Evolutionary conservation across 1,139 yeast species (phyloP), one percentile per base, ranked within the genome.

Genomic region (Suhomyces taliae): DNA sequence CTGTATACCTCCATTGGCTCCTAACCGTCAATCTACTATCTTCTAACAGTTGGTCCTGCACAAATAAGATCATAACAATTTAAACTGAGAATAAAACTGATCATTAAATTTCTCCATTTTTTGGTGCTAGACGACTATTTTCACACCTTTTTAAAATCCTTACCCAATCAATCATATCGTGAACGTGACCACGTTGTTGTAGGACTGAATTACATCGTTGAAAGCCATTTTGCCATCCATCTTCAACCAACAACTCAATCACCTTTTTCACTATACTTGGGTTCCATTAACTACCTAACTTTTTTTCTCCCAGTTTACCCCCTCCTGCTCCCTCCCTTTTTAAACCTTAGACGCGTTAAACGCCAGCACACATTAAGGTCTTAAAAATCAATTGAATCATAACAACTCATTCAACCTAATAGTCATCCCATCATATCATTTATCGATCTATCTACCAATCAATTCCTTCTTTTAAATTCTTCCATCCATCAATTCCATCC

Each of bases 21-120:
- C 6, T 24, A 29, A 29, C 32, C 32, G 14, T 15, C 14, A 10
- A 15, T 32, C n/a, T 39, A 19, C 12, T 8, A 32, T 36, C 34
- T 15, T 38, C 27, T 6, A 29, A 4, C 32, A 29, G 7, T 4
- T 19, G 15, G 31, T 33, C 46, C 46, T 44, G 46, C 46, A 44
- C 39, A 44, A 26, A 32, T 14, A 10, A 39, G 41, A 37, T 34
- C 44, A 37, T 14, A 37, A 41, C 46, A 42, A 14, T 27, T 32
- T 19, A 36, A 32, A 32, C 36, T 39, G 48, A 45, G 48, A 41
- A 34, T 39, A 39, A 39, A 39, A 34, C 42, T 39, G 38, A 39
- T 11, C 32, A 29, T 29, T 29, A 29, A 29, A 9, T 29, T 9
- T 29, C 9, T 11, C 32, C 9, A 29, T 11, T 29, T 29, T 29